Percentiles rank a stretch among this genome's conserved stretches.
These are phyloP conservation scores for Diospyros kaki DNA, from an alignment of 148 eudicot genomes.

Conservation along the genomic window DNA sequence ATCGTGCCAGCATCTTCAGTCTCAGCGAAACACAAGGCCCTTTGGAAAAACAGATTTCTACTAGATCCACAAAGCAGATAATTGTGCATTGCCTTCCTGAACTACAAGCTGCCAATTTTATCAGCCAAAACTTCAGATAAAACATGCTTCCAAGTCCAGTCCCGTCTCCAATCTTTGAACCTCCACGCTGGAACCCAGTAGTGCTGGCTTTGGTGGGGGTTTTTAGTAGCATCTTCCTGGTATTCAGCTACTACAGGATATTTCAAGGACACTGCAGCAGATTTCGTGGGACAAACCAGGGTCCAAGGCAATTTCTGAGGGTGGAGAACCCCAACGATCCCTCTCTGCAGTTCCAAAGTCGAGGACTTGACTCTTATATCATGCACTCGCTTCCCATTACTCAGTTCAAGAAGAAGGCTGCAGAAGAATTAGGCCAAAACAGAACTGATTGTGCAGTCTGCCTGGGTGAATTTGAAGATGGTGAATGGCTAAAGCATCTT, in stretches of 20 bases:
- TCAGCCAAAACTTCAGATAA: background rate
- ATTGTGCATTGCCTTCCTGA: too few species aligned
- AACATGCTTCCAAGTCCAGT: slow-evolving; percentile 25
- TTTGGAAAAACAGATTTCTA: too few species aligned
- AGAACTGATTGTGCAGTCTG: slow-evolving; percentile 36
- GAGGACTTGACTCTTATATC: slow-evolving; percentile 27
- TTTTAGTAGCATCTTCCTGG: slow-evolving; percentile 17
- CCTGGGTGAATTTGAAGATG: slow-evolving; percentile 45
- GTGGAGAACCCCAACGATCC: slow-evolving; percentile 23
- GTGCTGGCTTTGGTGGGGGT: slow-evolving; percentile 23
- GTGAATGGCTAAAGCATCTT: slow-evolving; percentile 30
- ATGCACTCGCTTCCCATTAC: slow-evolving; percentile 30
- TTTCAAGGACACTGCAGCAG: slow-evolving; percentile 13
- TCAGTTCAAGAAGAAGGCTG: slow-evolving; percentile 25
- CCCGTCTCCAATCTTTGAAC: slow-evolving; percentile 10
- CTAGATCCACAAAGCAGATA: too few species aligned
- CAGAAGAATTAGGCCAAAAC: slow-evolving; percentile 5
- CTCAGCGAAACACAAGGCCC: background rate
- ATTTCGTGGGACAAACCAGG: background rate
- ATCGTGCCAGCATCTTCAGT: slow-evolving; percentile 3
- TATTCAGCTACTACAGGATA: slow-evolving; percentile 25
- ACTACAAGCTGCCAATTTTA: background rate
- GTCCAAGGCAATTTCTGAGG: slow-evolving; percentile 16
- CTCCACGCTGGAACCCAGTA: slow-evolving; percentile 26
- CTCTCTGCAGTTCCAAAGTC: slow-evolving; percentile 28